A percentile compares a stretch with the other conserved stretches of the same genome.
Evolutionary conservation across 768 basidiomycete genomes (phyloP).

Genomic region (Agrocybe chaxingu): DNA sequence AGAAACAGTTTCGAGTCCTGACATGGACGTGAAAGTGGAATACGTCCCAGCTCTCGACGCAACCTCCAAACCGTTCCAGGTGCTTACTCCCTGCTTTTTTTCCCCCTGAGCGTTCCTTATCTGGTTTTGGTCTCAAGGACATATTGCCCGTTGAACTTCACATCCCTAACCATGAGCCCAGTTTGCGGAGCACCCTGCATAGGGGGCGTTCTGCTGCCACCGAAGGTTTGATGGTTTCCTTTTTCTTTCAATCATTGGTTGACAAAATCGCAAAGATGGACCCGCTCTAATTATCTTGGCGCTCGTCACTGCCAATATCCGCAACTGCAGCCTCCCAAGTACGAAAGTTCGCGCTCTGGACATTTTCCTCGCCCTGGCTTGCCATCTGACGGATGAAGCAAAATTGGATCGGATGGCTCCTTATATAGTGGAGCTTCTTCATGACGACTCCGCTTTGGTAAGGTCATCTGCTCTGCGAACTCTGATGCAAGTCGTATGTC

Average conservation of each 20-base stretch:
- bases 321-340: conserved; percentile 82
- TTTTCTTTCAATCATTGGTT: background rate
- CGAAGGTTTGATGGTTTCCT: conserved; percentile 47
- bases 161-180: conserved; percentile 71
- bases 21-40: conserved; percentile 55
- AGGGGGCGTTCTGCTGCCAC: conserved; percentile 47
- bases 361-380: conserved; percentile 76
- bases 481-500: conserved; percentile 77
- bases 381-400: conserved; percentile 89
- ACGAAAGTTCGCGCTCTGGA: conserved; percentile 86
- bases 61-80: conserved; percentile 58
- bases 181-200: conserved; percentile 40
- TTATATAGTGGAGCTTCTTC: conserved; percentile 83
- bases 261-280: conserved; percentile 53
- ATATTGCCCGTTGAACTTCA: conserved; percentile 75
- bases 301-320: conserved; percentile 82
- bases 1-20: conserved; percentile 41
- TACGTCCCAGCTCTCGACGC: conserved; percentile 37
- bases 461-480: conserved; percentile 77
- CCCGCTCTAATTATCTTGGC: conserved; percentile 87
- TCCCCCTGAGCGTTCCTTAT: background rate
- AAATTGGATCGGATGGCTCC: conserved; percentile 93
- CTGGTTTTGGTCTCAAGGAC: conserved; percentile 40
- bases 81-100: conserved; percentile 19
- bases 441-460: conserved; percentile 82